Conservation (phyloP, 1,284 basidiomycete genomes). For the Amylostereum chailletii region DNA sequence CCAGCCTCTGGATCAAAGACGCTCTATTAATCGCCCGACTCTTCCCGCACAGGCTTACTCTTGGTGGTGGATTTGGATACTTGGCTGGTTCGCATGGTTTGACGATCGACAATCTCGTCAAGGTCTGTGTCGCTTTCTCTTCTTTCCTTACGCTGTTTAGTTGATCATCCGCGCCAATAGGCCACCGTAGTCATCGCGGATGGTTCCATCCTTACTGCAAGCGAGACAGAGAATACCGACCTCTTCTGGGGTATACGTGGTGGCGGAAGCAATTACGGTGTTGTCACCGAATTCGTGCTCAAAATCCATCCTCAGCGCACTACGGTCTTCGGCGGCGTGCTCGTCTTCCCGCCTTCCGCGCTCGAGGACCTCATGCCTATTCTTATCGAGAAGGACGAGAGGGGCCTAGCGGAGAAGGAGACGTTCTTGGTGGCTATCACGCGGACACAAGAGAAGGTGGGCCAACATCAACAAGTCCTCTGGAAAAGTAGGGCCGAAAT, state of each 20-base stretch:
- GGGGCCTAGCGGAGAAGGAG: background rate
- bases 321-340: constrained; percentile 32
- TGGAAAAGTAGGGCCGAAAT: background rate
- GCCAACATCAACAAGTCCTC: background rate
- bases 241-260: constrained; percentile 53
- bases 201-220: constrained; percentile 35
- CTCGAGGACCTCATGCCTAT: background rate
- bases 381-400: background rate
- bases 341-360: constrained; percentile 21
- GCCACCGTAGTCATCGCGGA: constrained; percentile 43
- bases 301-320: constrained; percentile 37
- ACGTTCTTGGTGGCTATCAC: background rate
- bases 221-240: constrained; percentile 34
- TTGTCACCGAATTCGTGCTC: constrained; percentile 44
- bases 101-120: constrained; percentile 45
- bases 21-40: background rate
- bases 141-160: background rate
- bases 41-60: constrained; percentile 27
- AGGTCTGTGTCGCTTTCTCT: constrained; percentile 21
- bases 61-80: constrained; percentile 56
- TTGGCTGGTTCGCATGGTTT: constrained; percentile 42
- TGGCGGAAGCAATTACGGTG: constrained; percentile 50
- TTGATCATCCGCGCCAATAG: constrained; percentile 15
- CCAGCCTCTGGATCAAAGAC: background rate
- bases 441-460: background rate